These are phyloP conservation scores for Annona cherimola DNA, from an alignment of 164 flowering plant genomes.

Conservation along the genomic window DNA sequence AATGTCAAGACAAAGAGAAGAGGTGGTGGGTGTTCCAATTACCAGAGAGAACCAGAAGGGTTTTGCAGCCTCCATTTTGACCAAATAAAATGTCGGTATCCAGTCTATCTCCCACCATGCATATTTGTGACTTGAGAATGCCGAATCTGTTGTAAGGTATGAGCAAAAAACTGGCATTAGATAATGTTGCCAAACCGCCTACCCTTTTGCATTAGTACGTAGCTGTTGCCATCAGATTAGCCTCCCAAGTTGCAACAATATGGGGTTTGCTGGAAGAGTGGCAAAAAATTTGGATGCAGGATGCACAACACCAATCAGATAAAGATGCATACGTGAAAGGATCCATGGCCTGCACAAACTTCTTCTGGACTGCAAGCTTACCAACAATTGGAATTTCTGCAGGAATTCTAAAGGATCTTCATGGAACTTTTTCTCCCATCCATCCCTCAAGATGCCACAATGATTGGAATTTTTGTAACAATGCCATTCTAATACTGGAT, in stretches of 20 bases:
- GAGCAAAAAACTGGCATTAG: constrained; percentile 10
- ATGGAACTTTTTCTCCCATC: too few species aligned
- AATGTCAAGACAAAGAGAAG: background rate
- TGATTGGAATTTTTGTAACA: too few species aligned
- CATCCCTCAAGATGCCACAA: too few species aligned
- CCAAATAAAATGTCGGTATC: constrained; percentile 98
- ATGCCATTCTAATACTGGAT: too few species aligned
- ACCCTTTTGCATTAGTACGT: background rate
- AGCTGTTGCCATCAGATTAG: background rate
- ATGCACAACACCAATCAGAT: too few species aligned
- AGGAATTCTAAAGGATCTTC: too few species aligned
- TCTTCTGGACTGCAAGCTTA: too few species aligned
- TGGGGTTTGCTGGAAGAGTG: background rate
- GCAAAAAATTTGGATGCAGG: background rate
- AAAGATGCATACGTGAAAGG: too few species aligned
- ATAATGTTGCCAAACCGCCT: background rate
- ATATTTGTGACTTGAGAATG: constrained; percentile 86
- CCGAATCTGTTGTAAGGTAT: constrained; percentile 53
- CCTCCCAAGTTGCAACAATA: background rate
- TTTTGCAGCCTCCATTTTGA: constrained; percentile 97
- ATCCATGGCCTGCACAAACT: too few species aligned
- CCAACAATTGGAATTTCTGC: too few species aligned
- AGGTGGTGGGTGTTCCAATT: constrained; percentile 2
- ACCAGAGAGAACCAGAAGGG: constrained; percentile 99
- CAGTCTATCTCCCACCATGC: constrained; percentile 99